phyloP scores from a whole-genome alignment of 2,329 filamentous ascomycete genomes.

The Colletotrichum sidae region DNA sequence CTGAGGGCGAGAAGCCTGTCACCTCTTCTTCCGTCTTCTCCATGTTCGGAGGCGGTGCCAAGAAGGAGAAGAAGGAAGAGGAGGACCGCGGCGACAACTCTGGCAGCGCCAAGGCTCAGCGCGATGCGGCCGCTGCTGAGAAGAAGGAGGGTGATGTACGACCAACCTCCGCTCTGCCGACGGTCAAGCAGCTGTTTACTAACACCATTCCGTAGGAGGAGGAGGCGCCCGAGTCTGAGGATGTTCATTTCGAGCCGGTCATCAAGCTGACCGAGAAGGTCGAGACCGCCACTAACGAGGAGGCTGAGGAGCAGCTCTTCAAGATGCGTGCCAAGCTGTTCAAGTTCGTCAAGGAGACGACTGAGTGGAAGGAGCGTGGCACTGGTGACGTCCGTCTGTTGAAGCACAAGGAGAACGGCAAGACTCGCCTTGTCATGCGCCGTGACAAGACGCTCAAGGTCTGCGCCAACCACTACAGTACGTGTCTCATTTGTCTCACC shows the following conservation, averaged over 20 bases:
- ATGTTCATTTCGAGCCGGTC: constrained; percentile 97
- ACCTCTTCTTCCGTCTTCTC: constrained; percentile 83
- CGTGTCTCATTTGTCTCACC: constrained; percentile 47
- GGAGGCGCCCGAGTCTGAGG: constrained; percentile 85
- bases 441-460: constrained; percentile 99
- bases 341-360: constrained; percentile 91
- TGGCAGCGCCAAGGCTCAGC: constrained; percentile 86
- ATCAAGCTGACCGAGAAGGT: constrained; percentile 97
- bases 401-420: constrained; percentile 99
- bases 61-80: constrained; percentile 94
- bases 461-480: constrained; percentile 99
- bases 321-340: constrained; percentile 99
- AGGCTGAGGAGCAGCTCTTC: constrained; percentile 96
- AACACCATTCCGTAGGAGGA: constrained; percentile 64
- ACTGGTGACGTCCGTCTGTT: constrained; percentile 96
- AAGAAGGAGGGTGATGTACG: constrained; percentile 65
- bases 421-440: constrained; percentile 98
- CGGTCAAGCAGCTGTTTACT: constrained; percentile 6
- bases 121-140: constrained; percentile 67
- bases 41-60: constrained; percentile 98
- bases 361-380: constrained; percentile 99
- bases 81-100: constrained; percentile 88
- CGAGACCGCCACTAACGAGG: constrained; percentile 97
- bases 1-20: constrained; percentile 54
- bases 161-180: constrained; percentile 9